Percentiles rank a stretch among this genome's conserved stretches.
These are phyloP conservation scores for Thalassiosira hispida DNA, from an alignment of 352 stramenopile species.

Conservation along the genomic window DNA sequence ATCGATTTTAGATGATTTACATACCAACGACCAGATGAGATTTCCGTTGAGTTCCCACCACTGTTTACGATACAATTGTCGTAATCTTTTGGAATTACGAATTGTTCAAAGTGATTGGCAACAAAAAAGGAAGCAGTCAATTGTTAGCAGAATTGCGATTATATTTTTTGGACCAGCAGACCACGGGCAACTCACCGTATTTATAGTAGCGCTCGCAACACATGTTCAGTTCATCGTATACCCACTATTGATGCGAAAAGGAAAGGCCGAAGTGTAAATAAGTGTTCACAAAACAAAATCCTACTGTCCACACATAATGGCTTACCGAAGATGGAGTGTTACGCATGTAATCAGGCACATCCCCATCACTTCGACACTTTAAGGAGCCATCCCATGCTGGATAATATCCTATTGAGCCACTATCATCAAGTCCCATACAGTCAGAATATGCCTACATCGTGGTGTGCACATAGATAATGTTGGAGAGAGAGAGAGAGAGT, in stretches of 20 bases:
- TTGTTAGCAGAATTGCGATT: too few species aligned
- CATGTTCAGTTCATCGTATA: slow-evolving; percentile 12
- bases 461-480: too few species aligned
- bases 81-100: too few species aligned
- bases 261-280: slow-evolving; percentile 13
- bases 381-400: slow-evolving; percentile 20
- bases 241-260: slow-evolving; percentile 13
- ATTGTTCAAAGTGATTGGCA: too few species aligned
- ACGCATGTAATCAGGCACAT: slow-evolving; percentile 23
- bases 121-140: too few species aligned
- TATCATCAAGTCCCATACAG: slow-evolving; percentile 18
- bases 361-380: slow-evolving; percentile 31
- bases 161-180: too few species aligned
- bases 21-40: slow-evolving; percentile 27
- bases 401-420: slow-evolving; percentile 22
- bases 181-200: too few species aligned
- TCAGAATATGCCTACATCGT: slow-evolving; percentile 6
- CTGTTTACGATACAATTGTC: slow-evolving; percentile 11
- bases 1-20: slow-evolving; percentile 15
- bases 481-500: too few species aligned
- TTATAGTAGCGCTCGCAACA: slow-evolving; percentile 39
- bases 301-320: neutral
- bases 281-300: slow-evolving; percentile 3
- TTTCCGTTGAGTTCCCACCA: neutral
- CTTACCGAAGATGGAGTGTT: slow-evolving; percentile 10